A percentile compares a stretch with the other conserved stretches of the same genome.
Conservation (phyloP, 2,329 filamentous ascomycete species). For the Ceratocystis lukuohia region DNA sequence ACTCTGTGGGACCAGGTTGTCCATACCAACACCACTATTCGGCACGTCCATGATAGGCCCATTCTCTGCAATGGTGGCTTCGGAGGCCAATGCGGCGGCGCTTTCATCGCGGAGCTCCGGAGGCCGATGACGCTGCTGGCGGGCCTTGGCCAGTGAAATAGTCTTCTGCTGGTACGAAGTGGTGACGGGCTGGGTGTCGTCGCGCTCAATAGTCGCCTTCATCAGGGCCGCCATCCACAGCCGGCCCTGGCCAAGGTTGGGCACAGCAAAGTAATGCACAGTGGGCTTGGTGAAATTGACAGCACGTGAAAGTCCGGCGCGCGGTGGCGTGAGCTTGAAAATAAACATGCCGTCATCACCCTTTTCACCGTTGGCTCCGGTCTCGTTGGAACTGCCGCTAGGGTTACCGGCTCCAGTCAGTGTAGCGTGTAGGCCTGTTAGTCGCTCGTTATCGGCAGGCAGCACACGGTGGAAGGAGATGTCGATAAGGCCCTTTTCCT, state of each 20-base stretch:
- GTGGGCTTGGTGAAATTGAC: constrained; percentile 97
- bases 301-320: constrained; percentile 71
- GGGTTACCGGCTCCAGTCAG: constrained; percentile 70
- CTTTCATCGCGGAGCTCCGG: constrained; percentile 71
- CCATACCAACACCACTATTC: constrained; percentile 29
- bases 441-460: constrained; percentile 77
- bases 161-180: constrained; percentile 96
- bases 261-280: constrained; percentile 94
- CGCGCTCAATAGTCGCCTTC: constrained; percentile 96
- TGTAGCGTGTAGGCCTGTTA: constrained; percentile 82
- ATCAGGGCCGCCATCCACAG: constrained; percentile 98
- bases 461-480: constrained; percentile 97
- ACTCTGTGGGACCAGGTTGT: constrained; percentile 26
- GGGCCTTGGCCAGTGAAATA: constrained; percentile 79
- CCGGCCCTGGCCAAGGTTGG: constrained; percentile 73
- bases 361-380: constrained; percentile 28
- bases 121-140: constrained; percentile 74
- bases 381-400: constrained; percentile 33
- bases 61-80: constrained; percentile 27
- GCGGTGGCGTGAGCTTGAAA: constrained; percentile 91
- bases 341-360: constrained; percentile 74
- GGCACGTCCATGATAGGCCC: constrained; percentile 16
- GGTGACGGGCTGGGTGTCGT: constrained; percentile 63
- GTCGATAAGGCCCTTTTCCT: constrained; percentile 92
- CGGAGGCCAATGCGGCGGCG: constrained; percentile 28